phyloP scores from a whole-genome alignment of 805 yeast species.

The Vanderwaltozyma verrucispora region DNA sequence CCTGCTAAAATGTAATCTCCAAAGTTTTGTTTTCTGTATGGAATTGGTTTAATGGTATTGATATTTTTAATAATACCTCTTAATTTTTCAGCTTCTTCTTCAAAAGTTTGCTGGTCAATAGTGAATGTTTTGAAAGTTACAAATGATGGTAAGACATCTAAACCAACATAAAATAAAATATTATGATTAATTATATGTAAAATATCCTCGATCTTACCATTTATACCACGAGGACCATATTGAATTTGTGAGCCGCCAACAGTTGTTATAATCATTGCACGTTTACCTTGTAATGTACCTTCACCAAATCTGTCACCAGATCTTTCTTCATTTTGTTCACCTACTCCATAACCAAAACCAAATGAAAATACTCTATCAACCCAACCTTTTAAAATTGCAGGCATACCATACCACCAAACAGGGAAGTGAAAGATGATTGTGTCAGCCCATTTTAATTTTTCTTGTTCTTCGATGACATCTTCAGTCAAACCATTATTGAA shows the following conservation, averaged over 20 bases:
- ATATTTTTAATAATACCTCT: conserved; percentile 4
- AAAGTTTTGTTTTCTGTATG: conserved; percentile 12
- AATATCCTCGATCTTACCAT: conserved; percentile 15
- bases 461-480: conserved; percentile 19
- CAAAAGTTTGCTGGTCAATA: conserved; percentile 4
- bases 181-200: conserved; percentile 18
- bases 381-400: conserved; percentile 24
- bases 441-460: conserved; percentile 21
- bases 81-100: conserved; percentile 1
- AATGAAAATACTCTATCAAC: conserved; percentile 19
- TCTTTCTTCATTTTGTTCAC: conserved; percentile 6
- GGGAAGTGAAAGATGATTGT: conserved; percentile 16
- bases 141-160: conserved; percentile 14
- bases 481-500: conserved; percentile 7
- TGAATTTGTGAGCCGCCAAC: conserved; percentile 10
- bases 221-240: conserved; percentile 14
- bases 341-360: conserved; percentile 20
- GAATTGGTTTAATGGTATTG: conserved; percentile 7
- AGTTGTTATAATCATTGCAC: conserved; percentile 7
- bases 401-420: conserved; percentile 22
- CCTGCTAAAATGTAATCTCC: conserved; percentile 15
- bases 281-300: conserved; percentile 17
- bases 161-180: conserved; percentile 16
- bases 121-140: conserved; percentile 6
- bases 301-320: conserved; percentile 17